These are phyloP conservation scores for Borovskyia barvae DNA, from an alignment of 208 protist species.

Conservation along the genomic window DNA sequence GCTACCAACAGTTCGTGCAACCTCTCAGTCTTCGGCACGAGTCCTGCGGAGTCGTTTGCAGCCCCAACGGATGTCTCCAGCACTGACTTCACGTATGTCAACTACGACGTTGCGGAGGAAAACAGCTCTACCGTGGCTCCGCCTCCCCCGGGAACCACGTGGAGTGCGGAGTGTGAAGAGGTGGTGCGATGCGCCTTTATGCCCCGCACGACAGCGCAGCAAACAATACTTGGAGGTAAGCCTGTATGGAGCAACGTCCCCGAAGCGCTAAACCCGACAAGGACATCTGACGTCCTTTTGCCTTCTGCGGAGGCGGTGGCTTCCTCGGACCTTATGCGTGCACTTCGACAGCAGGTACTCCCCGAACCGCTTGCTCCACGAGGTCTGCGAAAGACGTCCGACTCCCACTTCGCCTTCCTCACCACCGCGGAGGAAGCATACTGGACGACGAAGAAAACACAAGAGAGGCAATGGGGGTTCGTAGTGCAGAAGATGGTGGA, in stretches of 20 bases:
- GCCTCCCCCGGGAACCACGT: background rate
- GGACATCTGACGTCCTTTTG: background rate
- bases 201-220: conserved; percentile 15
- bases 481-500: conserved; percentile 25
- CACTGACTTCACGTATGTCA: background rate
- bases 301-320: background rate
- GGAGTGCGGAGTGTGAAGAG: conserved; percentile 28
- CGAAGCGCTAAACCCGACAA: background rate
- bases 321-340: conserved; percentile 19
- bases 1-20: background rate
- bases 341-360: conserved; percentile 23
- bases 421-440: conserved; percentile 51
- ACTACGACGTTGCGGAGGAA: background rate
- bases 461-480: conserved; percentile 36
- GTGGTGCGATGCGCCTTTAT: conserved; percentile 34
- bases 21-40: background rate
- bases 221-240: conserved; percentile 14
- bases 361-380: conserved; percentile 19
- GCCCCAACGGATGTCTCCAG: background rate
- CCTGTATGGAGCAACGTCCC: conserved; percentile 24
- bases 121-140: background rate
- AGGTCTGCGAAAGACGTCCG: background rate
- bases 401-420: conserved; percentile 17
- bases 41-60: background rate
- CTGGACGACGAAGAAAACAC: conserved; percentile 11